These are phyloP conservation scores for Emmonsia crescens DNA, from an alignment of 2,329 filamentous ascomycete species.

Conservation along the genomic window DNA sequence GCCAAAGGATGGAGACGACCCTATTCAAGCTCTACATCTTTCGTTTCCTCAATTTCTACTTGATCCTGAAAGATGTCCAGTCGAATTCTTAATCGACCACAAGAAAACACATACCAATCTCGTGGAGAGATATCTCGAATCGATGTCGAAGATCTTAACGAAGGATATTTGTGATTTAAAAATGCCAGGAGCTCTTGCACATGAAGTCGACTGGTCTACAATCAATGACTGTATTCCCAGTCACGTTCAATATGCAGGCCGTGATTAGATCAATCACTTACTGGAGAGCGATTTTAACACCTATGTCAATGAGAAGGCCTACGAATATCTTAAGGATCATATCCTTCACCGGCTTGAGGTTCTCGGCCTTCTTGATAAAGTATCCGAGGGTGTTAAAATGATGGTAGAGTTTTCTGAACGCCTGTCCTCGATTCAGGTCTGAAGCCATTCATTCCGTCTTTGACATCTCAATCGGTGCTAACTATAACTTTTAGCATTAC, in stretches of 20 bases:
- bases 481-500: neutral
- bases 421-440: neutral
- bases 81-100: conserved; percentile 22
- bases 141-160: conserved; percentile 3
- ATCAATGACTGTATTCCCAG: conserved; percentile 10
- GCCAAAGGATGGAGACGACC: neutral
- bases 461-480: neutral
- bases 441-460: neutral
- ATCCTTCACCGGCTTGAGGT: neutral
- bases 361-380: neutral
- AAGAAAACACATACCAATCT: conserved; percentile 19
- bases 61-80: conserved; percentile 8
- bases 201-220: neutral
- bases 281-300: neutral
- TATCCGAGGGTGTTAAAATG: neutral
- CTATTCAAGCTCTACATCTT: conserved; percentile 14
- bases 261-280: conserved; percentile 17
- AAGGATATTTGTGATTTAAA: conserved; percentile 8
- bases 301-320: neutral
- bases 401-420: neutral
- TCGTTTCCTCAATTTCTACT: conserved; percentile 23
- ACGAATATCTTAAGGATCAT: neutral
- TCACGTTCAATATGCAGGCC: conserved; percentile 16
- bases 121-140: conserved; percentile 17
- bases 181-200: neutral